Conservation (phyloP, 495 filamentous ascomycete species). For the Hypoxylon lienhwacheense region DNA sequence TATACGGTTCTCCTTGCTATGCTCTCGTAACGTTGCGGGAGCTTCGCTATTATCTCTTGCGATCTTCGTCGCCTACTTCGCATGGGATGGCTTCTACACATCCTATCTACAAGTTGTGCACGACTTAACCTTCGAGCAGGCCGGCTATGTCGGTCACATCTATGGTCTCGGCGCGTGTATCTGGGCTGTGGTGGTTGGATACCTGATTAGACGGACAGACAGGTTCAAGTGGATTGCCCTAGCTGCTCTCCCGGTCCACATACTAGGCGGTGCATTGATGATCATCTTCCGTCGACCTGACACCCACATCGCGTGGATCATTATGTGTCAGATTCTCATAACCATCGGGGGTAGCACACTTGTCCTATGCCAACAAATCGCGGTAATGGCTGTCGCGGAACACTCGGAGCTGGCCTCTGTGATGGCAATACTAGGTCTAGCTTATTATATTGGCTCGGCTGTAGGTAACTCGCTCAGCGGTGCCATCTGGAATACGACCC, state of each 20-base stretch:
- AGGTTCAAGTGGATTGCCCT: conserved; percentile 66
- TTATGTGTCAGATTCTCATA: conserved; percentile 71
- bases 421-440: conserved; percentile 55
- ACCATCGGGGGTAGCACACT: conserved; percentile 65
- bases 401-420: conserved; percentile 59
- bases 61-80: conserved; percentile 66
- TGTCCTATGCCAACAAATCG: conserved; percentile 57
- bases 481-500: conserved; percentile 60
- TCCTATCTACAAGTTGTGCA: conserved; percentile 75
- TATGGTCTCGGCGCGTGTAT: conserved; percentile 72
- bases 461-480: conserved; percentile 56
- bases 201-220: conserved; percentile 57
- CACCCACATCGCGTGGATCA: conserved; percentile 58
- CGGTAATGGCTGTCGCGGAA: conserved; percentile 54
- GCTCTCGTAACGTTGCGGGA: conserved; percentile 65
- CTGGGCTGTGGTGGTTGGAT: conserved; percentile 59
- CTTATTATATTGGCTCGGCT: conserved; percentile 55
- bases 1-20: conserved; percentile 62
- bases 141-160: conserved; percentile 66
- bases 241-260: conserved; percentile 63
- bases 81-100: conserved; percentile 68
- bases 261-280: conserved; percentile 71
- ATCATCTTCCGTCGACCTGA: conserved; percentile 67
- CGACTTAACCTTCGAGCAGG: conserved; percentile 55
- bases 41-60: conserved; percentile 58